Percentiles rank a stretch among this genome's conserved stretches.
These are phyloP conservation scores for Fusarium sp. DNA, from an alignment of 2,329 filamentous ascomycete species.

Conservation along the genomic window DNA sequence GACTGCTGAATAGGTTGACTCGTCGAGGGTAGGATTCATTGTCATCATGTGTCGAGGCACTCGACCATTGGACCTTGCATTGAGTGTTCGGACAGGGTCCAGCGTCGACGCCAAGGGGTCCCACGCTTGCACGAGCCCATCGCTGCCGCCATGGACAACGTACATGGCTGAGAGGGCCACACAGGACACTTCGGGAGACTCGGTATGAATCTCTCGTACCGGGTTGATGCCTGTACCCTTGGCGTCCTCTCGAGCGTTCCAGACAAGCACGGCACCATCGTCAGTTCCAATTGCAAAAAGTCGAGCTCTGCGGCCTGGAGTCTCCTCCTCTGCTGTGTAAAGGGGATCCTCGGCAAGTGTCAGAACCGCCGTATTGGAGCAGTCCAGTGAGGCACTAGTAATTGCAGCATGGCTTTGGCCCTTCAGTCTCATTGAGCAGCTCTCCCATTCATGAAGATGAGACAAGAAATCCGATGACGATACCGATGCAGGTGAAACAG, in stretches of 20 bases:
- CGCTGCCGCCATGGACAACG: slow-evolving; percentile 92
- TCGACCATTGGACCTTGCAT: slow-evolving; percentile 85
- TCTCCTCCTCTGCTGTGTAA: slow-evolving; percentile 66
- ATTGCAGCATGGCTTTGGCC: slow-evolving; percentile 73
- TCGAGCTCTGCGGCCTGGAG: slow-evolving; percentile 88
- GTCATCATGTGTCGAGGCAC: slow-evolving; percentile 80
- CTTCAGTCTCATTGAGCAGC: slow-evolving; percentile 63
- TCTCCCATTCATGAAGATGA: slow-evolving; percentile 53
- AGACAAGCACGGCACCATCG: slow-evolving; percentile 82
- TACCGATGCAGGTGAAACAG: slow-evolving; percentile 45
- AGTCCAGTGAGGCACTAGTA: slow-evolving; percentile 79
- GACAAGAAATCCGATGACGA: slow-evolving; percentile 34
- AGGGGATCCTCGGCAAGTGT: slow-evolving; percentile 85
- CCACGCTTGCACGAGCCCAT: slow-evolving; percentile 96
- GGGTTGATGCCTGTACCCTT: slow-evolving; percentile 70
- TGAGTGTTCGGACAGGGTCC: slow-evolving; percentile 87
- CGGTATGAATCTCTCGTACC: slow-evolving; percentile 87
- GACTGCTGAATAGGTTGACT: slow-evolving; percentile 84
- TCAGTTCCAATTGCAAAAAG: slow-evolving; percentile 87
- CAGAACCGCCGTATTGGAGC: slow-evolving; percentile 79
- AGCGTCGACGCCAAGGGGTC: slow-evolving; percentile 88
- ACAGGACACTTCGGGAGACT: slow-evolving; percentile 88
- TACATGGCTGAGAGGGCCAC: slow-evolving; percentile 89
- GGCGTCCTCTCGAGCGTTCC: slow-evolving; percentile 81
- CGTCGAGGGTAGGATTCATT: slow-evolving; percentile 71